Evolutionary conservation across 1,139 yeast genomes (phyloP).

Genomic region (Komagataea norvegica): DNA sequence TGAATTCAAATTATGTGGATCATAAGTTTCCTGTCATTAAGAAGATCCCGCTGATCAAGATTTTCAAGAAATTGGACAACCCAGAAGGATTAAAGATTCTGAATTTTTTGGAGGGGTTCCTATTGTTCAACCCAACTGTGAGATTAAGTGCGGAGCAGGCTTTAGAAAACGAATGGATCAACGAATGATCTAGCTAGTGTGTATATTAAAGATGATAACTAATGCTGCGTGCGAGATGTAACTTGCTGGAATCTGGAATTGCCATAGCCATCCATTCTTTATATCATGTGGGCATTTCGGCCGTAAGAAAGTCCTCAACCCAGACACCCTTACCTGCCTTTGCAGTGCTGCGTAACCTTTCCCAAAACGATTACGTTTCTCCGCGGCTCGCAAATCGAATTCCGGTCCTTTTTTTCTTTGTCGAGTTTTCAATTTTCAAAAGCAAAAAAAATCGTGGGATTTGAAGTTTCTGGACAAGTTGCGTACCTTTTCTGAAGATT

Average conservation of each 20-base stretch:
- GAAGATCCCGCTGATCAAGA: conserved; percentile 84
- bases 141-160: conserved; percentile 69
- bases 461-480: too few relatives aligned
- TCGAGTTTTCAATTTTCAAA: too few relatives aligned
- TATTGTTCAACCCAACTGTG: conserved; percentile 64
- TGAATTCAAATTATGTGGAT: conserved; percentile 98
- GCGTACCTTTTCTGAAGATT: too few relatives aligned
- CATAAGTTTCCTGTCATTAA: conserved; percentile 95
- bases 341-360: too few relatives aligned
- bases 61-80: conserved; percentile 54
- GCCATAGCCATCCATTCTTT: too few relatives aligned
- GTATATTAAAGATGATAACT: neutral
- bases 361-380: too few relatives aligned
- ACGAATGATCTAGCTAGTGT: conserved; percentile 37
- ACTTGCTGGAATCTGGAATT: neutral
- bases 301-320: too few relatives aligned
- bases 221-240: too few relatives aligned
- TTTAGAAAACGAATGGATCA: conserved; percentile 67
- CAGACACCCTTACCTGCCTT: too few relatives aligned
- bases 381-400: too few relatives aligned
- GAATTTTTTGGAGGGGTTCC: conserved; percentile 22
- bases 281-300: too few relatives aligned
- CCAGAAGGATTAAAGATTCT: conserved; percentile 21
- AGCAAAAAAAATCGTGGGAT: too few relatives aligned
- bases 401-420: neutral